Conservation (phyloP, 2,329 filamentous ascomycete genomes). For the Colletotrichum salicis region DNA sequence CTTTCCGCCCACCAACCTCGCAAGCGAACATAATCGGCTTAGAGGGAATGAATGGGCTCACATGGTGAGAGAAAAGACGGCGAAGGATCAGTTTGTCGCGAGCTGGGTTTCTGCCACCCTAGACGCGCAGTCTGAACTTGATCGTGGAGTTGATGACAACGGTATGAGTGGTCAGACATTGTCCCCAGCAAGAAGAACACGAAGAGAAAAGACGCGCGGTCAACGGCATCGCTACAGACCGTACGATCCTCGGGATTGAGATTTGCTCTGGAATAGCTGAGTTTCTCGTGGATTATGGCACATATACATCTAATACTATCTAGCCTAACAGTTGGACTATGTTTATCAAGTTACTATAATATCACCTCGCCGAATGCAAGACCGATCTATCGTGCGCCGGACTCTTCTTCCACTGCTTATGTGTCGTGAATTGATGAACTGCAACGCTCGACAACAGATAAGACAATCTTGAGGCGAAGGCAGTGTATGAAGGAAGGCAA, state of each 20-base stretch:
- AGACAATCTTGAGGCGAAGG: background rate
- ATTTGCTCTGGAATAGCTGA: background rate
- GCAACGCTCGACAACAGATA: background rate
- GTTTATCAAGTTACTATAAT: no score
- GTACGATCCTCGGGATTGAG: background rate
- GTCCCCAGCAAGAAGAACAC: background rate
- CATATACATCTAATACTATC: background rate
- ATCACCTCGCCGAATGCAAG: no score
- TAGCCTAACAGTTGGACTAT: no score
- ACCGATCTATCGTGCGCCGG: no score
- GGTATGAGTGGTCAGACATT: background rate
- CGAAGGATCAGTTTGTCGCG: background rate
- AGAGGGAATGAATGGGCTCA: background rate
- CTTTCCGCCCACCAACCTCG: background rate
- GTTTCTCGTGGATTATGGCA: no score
- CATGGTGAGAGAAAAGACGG: background rate
- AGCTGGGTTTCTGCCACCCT: background rate
- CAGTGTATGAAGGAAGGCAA: background rate
- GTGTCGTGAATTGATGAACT: background rate
- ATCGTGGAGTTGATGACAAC: background rate
- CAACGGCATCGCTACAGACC: background rate
- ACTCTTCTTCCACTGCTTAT: no score
- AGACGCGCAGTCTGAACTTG: background rate
- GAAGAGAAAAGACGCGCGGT: background rate
- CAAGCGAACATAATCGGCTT: no score